These are phyloP conservation scores for Termitomyces sp. DNA, from an alignment of 768 basidiomycete species.

Conservation along the genomic window DNA sequence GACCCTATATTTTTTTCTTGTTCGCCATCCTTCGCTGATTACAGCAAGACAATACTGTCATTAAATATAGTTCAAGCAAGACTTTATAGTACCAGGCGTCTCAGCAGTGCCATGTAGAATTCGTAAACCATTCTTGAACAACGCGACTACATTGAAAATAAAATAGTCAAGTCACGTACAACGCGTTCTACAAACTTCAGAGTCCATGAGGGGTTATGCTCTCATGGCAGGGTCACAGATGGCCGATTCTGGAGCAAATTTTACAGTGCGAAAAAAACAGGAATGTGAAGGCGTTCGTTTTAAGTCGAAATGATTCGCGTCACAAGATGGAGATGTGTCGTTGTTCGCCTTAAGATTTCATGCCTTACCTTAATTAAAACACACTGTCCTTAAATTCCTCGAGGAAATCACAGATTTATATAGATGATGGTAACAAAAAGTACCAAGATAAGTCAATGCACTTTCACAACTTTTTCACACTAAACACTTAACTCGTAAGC, in stretches of 20 bases:
- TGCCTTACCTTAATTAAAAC: not conserved
- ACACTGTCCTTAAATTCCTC: not conserved
- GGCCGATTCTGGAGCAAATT: not conserved
- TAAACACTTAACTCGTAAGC: constrained; percentile 10
- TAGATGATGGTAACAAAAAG: not conserved
- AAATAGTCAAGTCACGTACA: too few relatives aligned
- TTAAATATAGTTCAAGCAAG: too few relatives aligned
- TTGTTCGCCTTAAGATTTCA: not conserved
- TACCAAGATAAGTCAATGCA: not conserved
- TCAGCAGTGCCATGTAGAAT: too few relatives aligned
- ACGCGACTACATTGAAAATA: too few relatives aligned
- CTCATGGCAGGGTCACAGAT: too few relatives aligned
- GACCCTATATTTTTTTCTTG: too few relatives aligned
- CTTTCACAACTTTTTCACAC: not conserved
- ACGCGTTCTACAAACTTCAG: too few relatives aligned
- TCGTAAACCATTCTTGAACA: too few relatives aligned
- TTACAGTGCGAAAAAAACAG: not conserved
- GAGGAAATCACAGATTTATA: not conserved
- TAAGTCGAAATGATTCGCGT: not conserved
- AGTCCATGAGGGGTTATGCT: not conserved
- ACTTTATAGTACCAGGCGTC: too few relatives aligned
- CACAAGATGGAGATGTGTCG: not conserved
- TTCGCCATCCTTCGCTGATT: too few relatives aligned
- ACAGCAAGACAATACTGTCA: too few relatives aligned
- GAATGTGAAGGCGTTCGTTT: not conserved